These are phyloP conservation scores for Alternaria brassicae DNA, from an alignment of 2,329 filamentous ascomycete species.

Conservation along the genomic window DNA sequence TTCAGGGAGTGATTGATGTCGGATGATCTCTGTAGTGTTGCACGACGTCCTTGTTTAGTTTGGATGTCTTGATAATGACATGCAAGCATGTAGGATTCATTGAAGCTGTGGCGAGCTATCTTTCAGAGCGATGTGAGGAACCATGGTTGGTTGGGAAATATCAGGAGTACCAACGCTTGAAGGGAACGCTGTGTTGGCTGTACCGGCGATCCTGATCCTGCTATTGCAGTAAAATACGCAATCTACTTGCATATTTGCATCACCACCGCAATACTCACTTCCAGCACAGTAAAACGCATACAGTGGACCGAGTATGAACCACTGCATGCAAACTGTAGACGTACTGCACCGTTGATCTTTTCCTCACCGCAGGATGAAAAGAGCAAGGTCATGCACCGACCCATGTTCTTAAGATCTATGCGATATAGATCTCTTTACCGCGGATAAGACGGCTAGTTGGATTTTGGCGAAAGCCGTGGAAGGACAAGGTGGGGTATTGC, in stretches of 20 bases:
- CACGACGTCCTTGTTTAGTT: not conserved
- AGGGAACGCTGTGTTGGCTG: not conserved
- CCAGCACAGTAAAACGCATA: not conserved
- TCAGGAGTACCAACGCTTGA: not conserved
- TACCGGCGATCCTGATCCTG: not conserved
- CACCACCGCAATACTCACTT: not conserved
- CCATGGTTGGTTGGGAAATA: not conserved
- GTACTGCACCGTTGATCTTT: conserved; percentile 6
- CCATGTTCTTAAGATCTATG: conserved; percentile 4
- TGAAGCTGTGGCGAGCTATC: not conserved
- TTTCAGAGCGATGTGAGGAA: not conserved
- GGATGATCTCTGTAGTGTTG: not conserved
- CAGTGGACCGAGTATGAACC: not conserved
- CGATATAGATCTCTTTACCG: conserved; percentile 6
- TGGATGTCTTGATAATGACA: not conserved
- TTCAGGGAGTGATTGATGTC: not conserved
- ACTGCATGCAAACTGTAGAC: not conserved
- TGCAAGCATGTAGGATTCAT: not conserved
- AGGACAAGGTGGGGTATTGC: not conserved
- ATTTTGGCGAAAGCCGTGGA: conserved; percentile 1
- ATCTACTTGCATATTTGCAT: not conserved
- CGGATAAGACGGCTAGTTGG: not conserved
- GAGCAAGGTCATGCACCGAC: not conserved
- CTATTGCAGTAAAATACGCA: not conserved
- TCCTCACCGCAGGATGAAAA: conserved; percentile 1